phyloP scores from a whole-genome alignment of 2,329 filamentous ascomycete species.

The Calcarisporium arbuscula region DNA sequence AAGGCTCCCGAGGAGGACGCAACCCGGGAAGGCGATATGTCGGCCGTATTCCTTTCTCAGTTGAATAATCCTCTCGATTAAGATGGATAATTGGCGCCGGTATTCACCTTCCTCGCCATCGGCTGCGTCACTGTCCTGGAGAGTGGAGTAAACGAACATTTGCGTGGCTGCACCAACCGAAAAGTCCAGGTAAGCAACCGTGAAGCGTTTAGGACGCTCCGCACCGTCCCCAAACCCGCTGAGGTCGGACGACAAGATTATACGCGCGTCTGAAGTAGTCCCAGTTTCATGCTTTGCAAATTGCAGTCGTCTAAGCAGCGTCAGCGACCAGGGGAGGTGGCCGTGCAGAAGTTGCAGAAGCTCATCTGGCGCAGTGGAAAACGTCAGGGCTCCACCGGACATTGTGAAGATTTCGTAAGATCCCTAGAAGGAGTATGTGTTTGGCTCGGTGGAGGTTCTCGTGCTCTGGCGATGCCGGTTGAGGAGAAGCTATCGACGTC shows the following conservation, averaged over 20 bases:
- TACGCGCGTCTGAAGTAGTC: constrained; percentile 34
- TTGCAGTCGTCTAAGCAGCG: constrained; percentile 57
- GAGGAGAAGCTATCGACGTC: not conserved
- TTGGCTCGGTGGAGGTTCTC: not conserved
- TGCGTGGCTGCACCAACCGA: constrained; percentile 57
- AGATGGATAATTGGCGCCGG: constrained; percentile 24
- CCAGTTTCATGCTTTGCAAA: constrained; percentile 40
- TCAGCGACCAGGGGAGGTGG: constrained; percentile 52
- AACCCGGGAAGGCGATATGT: constrained; percentile 13
- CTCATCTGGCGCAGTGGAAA: constrained; percentile 20
- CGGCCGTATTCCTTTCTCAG: constrained; percentile 19
- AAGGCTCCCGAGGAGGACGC: constrained; percentile 30
- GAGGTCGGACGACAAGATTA: constrained; percentile 29
- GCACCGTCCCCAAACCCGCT: not conserved
- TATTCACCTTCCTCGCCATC: constrained; percentile 17
- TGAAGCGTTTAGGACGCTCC: constrained; percentile 29
- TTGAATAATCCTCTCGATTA: constrained; percentile 21
- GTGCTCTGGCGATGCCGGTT: not conserved
- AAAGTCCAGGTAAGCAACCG: constrained; percentile 56
- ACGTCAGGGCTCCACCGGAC: constrained; percentile 13
- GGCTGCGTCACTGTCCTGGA: constrained; percentile 29
- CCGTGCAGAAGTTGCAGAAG: constrained; percentile 42
- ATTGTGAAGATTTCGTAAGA: constrained; percentile 1
- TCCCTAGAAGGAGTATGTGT: not conserved
- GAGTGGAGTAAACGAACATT: constrained; percentile 53